phyloP scores from a whole-genome alignment of 2,329 filamentous ascomycete genomes.

The Paecilomyces niveus region DNA sequence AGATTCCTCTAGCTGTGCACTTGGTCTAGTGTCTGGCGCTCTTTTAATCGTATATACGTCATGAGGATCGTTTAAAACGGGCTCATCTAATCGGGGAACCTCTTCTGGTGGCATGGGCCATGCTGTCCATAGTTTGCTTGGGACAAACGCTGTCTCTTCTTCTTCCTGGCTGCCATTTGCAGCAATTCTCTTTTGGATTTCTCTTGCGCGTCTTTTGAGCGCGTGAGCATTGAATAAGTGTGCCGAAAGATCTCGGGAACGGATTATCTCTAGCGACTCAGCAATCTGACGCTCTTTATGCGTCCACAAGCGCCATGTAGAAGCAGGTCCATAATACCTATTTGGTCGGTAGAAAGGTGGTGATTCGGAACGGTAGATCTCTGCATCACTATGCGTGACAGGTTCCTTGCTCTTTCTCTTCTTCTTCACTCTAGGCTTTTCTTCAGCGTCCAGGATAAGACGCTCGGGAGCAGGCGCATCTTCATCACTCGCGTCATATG shows the following conservation, averaged over 20 bases:
- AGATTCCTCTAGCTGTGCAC: conserved; percentile 61
- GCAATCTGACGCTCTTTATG: conserved; percentile 69
- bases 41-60: conserved; percentile 48
- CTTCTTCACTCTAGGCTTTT: not conserved
- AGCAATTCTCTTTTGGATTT: conserved; percentile 4
- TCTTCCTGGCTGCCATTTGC: conserved; percentile 5
- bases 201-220: conserved; percentile 48
- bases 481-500: conserved; percentile 14
- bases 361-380: conserved; percentile 6
- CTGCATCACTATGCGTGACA: not conserved
- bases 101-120: conserved; percentile 65
- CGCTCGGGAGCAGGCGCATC: conserved; percentile 1
- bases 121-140: conserved; percentile 64
- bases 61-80: conserved; percentile 42
- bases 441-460: not conserved
- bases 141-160: conserved; percentile 27
- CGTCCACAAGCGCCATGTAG: conserved; percentile 80
- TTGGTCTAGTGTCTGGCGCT: conserved; percentile 42
- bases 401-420: not conserved
- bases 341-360: conserved; percentile 51
- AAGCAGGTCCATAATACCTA: conserved; percentile 60
- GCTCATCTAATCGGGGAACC: conserved; percentile 54
- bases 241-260: conserved; percentile 60
- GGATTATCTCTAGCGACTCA: conserved; percentile 55
- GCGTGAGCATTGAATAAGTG: conserved; percentile 76